Percentiles rank a stretch among this genome's conserved stretches.
Conservation (phyloP, 805 yeast species). For the Pichia membranifaciens region DNA sequence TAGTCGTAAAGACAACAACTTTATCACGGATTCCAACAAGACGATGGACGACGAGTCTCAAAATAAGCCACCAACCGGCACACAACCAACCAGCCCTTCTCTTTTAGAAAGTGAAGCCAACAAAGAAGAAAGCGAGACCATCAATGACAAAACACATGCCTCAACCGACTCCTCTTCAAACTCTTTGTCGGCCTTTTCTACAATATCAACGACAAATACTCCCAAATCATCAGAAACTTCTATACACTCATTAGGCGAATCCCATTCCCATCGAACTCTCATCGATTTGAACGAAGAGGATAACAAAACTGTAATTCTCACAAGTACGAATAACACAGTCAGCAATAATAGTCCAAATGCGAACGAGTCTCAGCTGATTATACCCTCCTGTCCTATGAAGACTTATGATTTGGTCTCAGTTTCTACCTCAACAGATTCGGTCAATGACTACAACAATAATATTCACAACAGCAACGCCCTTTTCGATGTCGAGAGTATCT, state of each 20-base stretch:
- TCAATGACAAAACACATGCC: slow-evolving; percentile 6
- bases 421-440: neutral
- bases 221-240: slow-evolving; percentile 6
- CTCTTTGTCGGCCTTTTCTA: slow-evolving; percentile 14
- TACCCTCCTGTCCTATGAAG: slow-evolving; percentile 5
- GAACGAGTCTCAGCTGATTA: neutral
- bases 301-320: slow-evolving; percentile 22
- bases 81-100: too few relatives aligned
- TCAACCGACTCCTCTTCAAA: slow-evolving; percentile 25
- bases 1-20: too few relatives aligned
- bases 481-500: too few relatives aligned
- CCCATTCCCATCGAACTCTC: slow-evolving; percentile 9
- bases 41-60: too few relatives aligned
- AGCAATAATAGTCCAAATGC: neutral
- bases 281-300: slow-evolving; percentile 22
- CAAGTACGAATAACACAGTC: neutral
- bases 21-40: too few relatives aligned
- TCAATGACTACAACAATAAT: too few relatives aligned
- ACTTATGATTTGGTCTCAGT: slow-evolving; percentile 4
- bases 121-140: neutral
- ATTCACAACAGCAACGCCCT: too few relatives aligned
- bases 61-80: too few relatives aligned
- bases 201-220: slow-evolving; percentile 19
- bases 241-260: slow-evolving; percentile 5
- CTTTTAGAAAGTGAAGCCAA: too few relatives aligned